Base-by-base conservation (phyloP, 1,284 basidiomycete genomes). In the Pseudozyma pruni region DNA sequence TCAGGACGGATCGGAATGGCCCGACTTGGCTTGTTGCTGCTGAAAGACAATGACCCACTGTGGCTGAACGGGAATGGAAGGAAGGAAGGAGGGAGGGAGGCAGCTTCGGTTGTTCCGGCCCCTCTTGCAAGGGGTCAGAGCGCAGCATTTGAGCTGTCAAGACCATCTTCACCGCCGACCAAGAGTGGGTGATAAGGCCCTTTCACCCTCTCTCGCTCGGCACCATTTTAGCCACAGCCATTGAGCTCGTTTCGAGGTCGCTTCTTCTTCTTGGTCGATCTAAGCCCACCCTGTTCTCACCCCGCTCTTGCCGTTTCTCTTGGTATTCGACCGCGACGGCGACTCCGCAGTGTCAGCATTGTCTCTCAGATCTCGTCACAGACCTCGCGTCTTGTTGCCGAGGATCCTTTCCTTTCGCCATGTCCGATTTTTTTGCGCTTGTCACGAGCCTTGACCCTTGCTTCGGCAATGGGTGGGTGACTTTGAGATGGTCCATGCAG, bases 401-500 rank as follows among this genome's bases (percentile, higher is more conserved):
- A 29, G 11, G 27, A 11, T 6, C 7, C 7, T 29, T 11, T 11
- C 11, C 27, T 29, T 29, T 11, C 27, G 27, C 27, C n/a, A n/a
- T n/a, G n/a, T n/a, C n/a, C n/a, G n/a, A n/a, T n/a, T n/a, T n/a
- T n/a, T n/a, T n/a, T n/a, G 27, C 27, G 27, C 27, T 7, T 6
- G 11, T 11, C 17, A 42, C 44, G 44, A 47, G 44, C 49, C 39
- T 42, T 43, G 57, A 45, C 57, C 57, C 57, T 52, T 59, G 57
- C 49, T 44, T 49, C 45, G 33, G 34, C 31, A 25, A 29, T 6
- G 27, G 27, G 27, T 29, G 7, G 6, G 27, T 29, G 27, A 29
- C n/a, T n/a, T n/a, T n/a, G n/a, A n/a, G n/a, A 29, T 29, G 27
- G 27, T 29, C 27, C 14, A 23, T 20, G 38, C 38, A 3, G 7